Evolutionary conservation across 306 rosid genomes (phyloP).

Genomic region (Sechiopsis laciniata): DNA sequence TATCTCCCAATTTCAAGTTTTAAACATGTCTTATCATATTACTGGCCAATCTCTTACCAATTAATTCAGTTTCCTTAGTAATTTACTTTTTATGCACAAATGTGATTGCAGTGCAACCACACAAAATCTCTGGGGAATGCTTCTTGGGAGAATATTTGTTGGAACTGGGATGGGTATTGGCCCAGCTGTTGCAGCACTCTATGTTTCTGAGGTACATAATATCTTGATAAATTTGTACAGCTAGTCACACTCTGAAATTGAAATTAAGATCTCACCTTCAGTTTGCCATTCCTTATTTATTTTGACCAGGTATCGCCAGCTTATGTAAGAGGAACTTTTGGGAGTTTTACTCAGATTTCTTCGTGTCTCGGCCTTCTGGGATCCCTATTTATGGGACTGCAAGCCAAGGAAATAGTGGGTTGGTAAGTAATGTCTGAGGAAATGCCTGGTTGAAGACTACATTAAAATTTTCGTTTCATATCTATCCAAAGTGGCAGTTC

Average conservation of each 20-base stretch:
- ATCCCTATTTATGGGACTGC: conserved; percentile 78
- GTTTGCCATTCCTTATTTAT: conserved; percentile 17
- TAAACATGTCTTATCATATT: not conserved
- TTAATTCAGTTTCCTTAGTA: not conserved
- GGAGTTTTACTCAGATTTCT: conserved; percentile 85
- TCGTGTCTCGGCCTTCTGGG: conserved; percentile 87
- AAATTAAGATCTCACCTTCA: not conserved
- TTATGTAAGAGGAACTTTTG: conserved; percentile 85
- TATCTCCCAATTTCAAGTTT: not conserved
- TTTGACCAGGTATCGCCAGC: conserved; percentile 76
- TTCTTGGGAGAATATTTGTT: conserved; percentile 86
- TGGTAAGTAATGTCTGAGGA: conserved; percentile 44
- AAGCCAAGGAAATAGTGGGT: conserved; percentile 69
- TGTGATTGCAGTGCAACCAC: conserved; percentile 66
- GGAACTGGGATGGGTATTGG: conserved; percentile 93
- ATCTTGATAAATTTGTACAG: conserved; percentile 10
- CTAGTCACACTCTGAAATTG: conserved; percentile 11
- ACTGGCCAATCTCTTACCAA: not conserved
- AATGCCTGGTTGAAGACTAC: conserved; percentile 21
- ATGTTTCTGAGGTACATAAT: conserved; percentile 70
- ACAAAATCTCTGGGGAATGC: conserved; percentile 86
- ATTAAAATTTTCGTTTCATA: not conserved
- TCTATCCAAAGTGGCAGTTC: not conserved
- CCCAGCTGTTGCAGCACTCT: conserved; percentile 78
- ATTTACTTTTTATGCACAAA: not conserved